Conservation (phyloP, 2,329 filamentous ascomycete genomes). For the Aspergillus sp. region DNA sequence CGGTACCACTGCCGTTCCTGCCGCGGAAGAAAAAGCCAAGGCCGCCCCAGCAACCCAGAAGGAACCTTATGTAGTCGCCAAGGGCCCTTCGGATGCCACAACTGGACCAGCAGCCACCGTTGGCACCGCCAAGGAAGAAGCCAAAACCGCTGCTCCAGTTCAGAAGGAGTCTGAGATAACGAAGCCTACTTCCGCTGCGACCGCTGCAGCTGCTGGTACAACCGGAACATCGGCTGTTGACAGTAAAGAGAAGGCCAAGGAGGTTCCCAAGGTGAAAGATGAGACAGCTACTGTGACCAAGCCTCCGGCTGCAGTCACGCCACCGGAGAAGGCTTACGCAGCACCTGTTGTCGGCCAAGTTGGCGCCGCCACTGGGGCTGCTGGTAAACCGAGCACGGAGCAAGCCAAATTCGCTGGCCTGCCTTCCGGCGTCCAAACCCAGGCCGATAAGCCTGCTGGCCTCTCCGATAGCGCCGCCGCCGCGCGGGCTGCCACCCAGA, state of each 20-base stretch:
- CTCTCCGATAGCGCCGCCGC: slow-evolving; percentile 4
- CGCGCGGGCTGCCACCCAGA: slow-evolving; percentile 11
- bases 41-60: slow-evolving; percentile 12
- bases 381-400: slow-evolving; percentile 15
- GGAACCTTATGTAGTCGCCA: not conserved
- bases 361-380: slow-evolving; percentile 1
- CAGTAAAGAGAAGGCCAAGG: slow-evolving; percentile 20
- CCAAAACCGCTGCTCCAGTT: slow-evolving; percentile 8
- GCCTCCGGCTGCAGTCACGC: slow-evolving; percentile 15
- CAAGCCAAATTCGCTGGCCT: not conserved
- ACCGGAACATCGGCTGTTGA: slow-evolving; percentile 20
- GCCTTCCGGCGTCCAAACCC: slow-evolving; percentile 3
- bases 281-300: slow-evolving; percentile 14
- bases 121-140: slow-evolving; percentile 4
- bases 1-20: not conserved
- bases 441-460: slow-evolving; percentile 1
- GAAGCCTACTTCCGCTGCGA: slow-evolving; percentile 14
- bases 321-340: slow-evolving; percentile 21
- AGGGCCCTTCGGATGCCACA: not conserved
- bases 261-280: slow-evolving; percentile 11
- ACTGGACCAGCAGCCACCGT: slow-evolving; percentile 8
- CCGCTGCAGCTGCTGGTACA: not conserved
- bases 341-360: not conserved
- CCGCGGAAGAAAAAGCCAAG: slow-evolving; percentile 3
- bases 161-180: slow-evolving; percentile 6